Evolutionary conservation across 176 grass and related monocot genomes (phyloP).

Genomic region (Alopecurus myosuroides): DNA sequence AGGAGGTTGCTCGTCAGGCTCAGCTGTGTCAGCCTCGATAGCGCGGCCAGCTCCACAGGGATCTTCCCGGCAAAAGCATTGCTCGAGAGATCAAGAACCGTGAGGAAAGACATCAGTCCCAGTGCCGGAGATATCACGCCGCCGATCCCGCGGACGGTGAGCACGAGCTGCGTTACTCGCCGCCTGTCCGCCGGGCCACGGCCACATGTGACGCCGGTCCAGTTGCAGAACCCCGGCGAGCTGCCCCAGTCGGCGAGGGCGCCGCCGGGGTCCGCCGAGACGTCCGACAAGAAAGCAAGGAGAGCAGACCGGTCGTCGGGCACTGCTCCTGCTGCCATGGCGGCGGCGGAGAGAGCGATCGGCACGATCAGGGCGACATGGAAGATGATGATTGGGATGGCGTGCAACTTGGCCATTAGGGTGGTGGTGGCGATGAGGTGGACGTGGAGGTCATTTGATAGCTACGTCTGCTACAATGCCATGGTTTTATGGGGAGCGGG

Average conservation of each 20-base stretch:
- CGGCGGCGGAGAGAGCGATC: not conserved
- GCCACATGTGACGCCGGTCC: constrained; percentile 64
- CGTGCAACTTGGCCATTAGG: not conserved
- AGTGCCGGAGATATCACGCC: constrained; percentile 43
- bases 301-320: constrained; percentile 33
- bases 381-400: constrained; percentile 3
- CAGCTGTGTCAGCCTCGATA: constrained; percentile 47
- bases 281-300: constrained; percentile 38
- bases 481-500: constrained; percentile 39
- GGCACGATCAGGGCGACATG: not conserved
- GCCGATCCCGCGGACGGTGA: constrained; percentile 31
- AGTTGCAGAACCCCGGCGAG: constrained; percentile 45
- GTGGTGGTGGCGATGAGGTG: constrained; percentile 2
- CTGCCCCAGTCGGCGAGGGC: constrained; percentile 39
- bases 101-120: constrained; percentile 12
- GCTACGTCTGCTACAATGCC: constrained; percentile 57
- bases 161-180: constrained; percentile 46
- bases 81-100: constrained; percentile 51
- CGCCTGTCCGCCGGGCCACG: not conserved
- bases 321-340: not conserved
- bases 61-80: constrained; percentile 50
- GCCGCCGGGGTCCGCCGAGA: constrained; percentile 36
- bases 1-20: constrained; percentile 56
- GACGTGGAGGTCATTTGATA: constrained; percentile 21
- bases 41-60: constrained; percentile 37